Evolutionary conservation across 345 rosid species (phyloP).

Genomic region (Gossypium ekmanianum): DNA sequence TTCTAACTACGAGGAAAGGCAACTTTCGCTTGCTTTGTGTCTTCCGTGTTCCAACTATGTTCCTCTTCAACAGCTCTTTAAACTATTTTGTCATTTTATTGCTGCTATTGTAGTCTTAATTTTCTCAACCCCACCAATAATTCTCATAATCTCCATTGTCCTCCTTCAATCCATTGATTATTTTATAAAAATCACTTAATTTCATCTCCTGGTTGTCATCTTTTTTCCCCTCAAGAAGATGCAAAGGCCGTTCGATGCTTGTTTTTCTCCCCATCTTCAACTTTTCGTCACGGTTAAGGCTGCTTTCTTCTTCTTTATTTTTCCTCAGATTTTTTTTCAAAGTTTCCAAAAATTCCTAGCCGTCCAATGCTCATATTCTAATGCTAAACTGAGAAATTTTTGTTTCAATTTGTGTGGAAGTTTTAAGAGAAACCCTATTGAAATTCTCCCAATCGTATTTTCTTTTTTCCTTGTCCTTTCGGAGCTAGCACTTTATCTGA

Average conservation of each 20-base stretch:
- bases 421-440: not conserved
- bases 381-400: not conserved
- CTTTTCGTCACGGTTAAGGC: not conserved
- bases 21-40: not conserved
- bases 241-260: not conserved
- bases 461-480: not conserved
- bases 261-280: not conserved
- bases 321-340: not conserved
- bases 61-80: not conserved
- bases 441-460: not conserved
- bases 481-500: not conserved
- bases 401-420: not conserved
- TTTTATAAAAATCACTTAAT: not conserved
- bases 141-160: not conserved
- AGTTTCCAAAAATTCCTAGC: not conserved
- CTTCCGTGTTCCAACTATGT: not conserved
- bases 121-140: not conserved
- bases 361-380: not conserved
- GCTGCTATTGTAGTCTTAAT: slow-evolving; percentile 1
- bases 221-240: not conserved
- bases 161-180: not conserved
- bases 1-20: too few species aligned
- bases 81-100: slow-evolving; percentile 2
- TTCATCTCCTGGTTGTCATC: not conserved
- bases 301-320: not conserved